These are phyloP conservation scores for Lactarius pseudohatsudake DNA, from an alignment of 768 basidiomycete species.

Conservation along the genomic window DNA sequence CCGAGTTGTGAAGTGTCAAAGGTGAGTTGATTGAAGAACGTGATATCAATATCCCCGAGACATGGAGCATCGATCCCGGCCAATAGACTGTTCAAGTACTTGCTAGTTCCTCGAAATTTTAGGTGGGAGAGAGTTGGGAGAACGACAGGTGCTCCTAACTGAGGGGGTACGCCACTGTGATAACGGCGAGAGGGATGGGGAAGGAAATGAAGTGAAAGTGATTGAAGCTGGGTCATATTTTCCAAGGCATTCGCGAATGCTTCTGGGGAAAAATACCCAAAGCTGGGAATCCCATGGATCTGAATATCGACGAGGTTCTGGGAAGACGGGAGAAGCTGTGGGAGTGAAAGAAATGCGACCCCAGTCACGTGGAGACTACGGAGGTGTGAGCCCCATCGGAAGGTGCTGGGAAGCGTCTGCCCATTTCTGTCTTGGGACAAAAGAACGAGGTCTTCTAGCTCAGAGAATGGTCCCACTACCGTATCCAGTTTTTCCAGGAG, in stretches of 20 bases:
- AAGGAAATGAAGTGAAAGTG: neutral
- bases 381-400: neutral
- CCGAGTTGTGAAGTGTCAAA: neutral
- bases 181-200: neutral
- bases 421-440: neutral
- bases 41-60: neutral
- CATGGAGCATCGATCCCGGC: neutral
- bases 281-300: neutral
- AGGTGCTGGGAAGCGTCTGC: neutral
- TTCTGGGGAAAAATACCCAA: neutral
- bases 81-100: neutral
- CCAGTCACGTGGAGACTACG: neutral
- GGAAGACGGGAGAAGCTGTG: neutral
- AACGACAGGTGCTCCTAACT: neutral
- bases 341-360: neutral
- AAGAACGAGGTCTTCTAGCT: neutral
- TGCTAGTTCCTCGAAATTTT: neutral
- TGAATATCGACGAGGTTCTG: neutral
- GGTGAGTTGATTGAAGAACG: neutral
- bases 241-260: neutral
- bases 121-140: neutral
- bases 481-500: neutral
- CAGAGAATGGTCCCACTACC: neutral
- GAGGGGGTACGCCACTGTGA: neutral
- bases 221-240: neutral